Evolutionary conservation across 305 asterid genomes (phyloP).

Genomic region (Andrographis paniculata): DNA sequence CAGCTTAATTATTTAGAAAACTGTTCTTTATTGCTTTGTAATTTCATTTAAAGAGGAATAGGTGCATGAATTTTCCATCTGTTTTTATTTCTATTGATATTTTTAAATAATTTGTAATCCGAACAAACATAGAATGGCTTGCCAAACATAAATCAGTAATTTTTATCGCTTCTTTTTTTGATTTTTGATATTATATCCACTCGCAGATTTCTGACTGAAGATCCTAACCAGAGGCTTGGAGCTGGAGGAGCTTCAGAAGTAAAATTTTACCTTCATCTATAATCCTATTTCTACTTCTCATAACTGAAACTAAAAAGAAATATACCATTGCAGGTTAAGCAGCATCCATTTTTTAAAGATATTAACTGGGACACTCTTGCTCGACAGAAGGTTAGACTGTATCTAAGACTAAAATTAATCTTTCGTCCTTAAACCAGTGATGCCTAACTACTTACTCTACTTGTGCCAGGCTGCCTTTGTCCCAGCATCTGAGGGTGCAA

Average conservation of each 20-base stretch:
- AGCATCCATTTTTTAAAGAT: conserved; percentile 85
- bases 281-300: conserved; percentile 8
- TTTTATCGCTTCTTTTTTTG: not conserved
- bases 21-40: too few relatives aligned
- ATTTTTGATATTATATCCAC: conserved; percentile 2
- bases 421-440: conserved; percentile 12
- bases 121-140: too few relatives aligned
- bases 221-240: conserved; percentile 96
- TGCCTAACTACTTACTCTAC: conserved; percentile 10
- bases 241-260: conserved; percentile 95
- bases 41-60: too few relatives aligned
- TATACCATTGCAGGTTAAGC: conserved; percentile 66
- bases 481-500: conserved; percentile 88
- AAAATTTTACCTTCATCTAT: conserved; percentile 12
- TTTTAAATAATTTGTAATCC: too few relatives aligned
- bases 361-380: conserved; percentile 98
- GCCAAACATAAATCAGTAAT: too few relatives aligned
- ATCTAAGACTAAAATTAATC: not conserved
- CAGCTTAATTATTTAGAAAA: too few relatives aligned
- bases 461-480: conserved; percentile 80
- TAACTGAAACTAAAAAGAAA: conserved; percentile 1
- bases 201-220: conserved; percentile 85
- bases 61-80: too few relatives aligned
- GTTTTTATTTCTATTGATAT: too few relatives aligned
- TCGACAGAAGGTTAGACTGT: conserved; percentile 70